Evolutionary conservation across 1,284 basidiomycete species (phyloP), one percentile per base, ranked within the genome.

Genomic region (Baeospora myosura): DNA sequence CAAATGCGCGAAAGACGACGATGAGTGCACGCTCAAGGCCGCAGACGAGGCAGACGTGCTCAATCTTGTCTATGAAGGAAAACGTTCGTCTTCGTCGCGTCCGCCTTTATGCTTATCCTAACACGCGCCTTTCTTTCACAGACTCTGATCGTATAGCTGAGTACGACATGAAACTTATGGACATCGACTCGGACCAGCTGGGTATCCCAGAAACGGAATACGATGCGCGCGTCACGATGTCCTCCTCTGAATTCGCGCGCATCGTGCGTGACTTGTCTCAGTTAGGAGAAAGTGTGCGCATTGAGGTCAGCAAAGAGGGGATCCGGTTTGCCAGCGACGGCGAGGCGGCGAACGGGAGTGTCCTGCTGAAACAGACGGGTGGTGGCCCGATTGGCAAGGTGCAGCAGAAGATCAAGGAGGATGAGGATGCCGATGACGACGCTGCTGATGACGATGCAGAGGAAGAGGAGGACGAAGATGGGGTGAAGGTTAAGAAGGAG

Each of bases 101-200:
- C 35, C 44, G 38, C 42, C 43, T 39, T 45, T 43, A 17, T 31
- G 35, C 24, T 43, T 51, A 38, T 49, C n/a, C 38, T 20, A 32
- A 33, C 35, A 16, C 35, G 45, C 44, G 23, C 42, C 20, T 21
- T 36, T 28, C 23, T 25, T 41, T 36, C 35, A 6, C 53, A 95
- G 91, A 86, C 64, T 81, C 87, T 7, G 95, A 98, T 64, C 83
- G 96, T 43, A 86, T 98, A 42, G 93, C 92, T 18, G 92, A 98
- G 61, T 98, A 98, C 67, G 94, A 97, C 57, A 91, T 99, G 84
- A 98, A 98, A 65, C 80, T 98, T 42, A 98, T 99, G 94, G 96
- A 98, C 58, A 99, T 99, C 56, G 95, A 99, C 64, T 74, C 88
- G 25, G 96, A 98, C 65, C 86, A 84, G 44, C 85, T 98, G 42